Percentiles rank a stretch among this genome's conserved stretches.
These are phyloP conservation scores for Coemansia asiatica DNA, from an alignment of 192 early-diverging fungal genomes.

Conservation along the genomic window DNA sequence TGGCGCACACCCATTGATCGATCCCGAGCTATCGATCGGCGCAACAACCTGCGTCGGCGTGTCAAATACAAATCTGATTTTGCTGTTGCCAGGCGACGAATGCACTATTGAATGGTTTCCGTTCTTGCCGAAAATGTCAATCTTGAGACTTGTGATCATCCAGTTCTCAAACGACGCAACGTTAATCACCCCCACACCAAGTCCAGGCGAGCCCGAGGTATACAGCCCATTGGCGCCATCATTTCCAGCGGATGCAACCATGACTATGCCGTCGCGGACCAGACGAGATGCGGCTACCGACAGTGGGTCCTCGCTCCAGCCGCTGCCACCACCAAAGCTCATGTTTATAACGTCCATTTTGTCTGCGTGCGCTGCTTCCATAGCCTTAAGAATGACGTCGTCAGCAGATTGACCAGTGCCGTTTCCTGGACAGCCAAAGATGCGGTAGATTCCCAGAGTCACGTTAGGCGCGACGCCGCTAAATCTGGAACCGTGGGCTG, in stretches of 20 bases:
- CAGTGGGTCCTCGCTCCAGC: conserved; percentile 62
- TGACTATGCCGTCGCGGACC: conserved; percentile 40
- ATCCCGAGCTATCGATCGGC: conserved; percentile 45
- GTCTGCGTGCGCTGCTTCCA: conserved; percentile 69
- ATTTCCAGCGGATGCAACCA: conserved; percentile 68
- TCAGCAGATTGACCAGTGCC: conserved; percentile 66
- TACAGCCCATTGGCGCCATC: conserved; percentile 66
- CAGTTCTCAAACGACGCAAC: conserved; percentile 57
- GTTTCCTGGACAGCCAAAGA: conserved; percentile 74
- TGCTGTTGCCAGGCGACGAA: conserved; percentile 50
- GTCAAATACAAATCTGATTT: conserved; percentile 42
- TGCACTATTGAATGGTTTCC: conserved; percentile 51
- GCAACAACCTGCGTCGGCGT: conserved; percentile 42
- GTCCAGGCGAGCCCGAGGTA: conserved; percentile 60
- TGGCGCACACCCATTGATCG: conserved; percentile 60
- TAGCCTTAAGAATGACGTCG: conserved; percentile 70
- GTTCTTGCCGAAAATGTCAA: conserved; percentile 32
- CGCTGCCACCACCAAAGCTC: conserved; percentile 70
- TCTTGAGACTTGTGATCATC: conserved; percentile 49
- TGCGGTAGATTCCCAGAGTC: conserved; percentile 75
- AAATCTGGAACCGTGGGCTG: conserved; percentile 64
- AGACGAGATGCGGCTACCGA: conserved; percentile 61
- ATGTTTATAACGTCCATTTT: conserved; percentile 83
- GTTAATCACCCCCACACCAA: conserved; percentile 57
- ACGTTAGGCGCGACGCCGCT: conserved; percentile 82